Evolutionary conservation across 139 green algal species (phyloP), one percentile per base, ranked within the genome.

Genomic region (Chlorella sp.): DNA sequence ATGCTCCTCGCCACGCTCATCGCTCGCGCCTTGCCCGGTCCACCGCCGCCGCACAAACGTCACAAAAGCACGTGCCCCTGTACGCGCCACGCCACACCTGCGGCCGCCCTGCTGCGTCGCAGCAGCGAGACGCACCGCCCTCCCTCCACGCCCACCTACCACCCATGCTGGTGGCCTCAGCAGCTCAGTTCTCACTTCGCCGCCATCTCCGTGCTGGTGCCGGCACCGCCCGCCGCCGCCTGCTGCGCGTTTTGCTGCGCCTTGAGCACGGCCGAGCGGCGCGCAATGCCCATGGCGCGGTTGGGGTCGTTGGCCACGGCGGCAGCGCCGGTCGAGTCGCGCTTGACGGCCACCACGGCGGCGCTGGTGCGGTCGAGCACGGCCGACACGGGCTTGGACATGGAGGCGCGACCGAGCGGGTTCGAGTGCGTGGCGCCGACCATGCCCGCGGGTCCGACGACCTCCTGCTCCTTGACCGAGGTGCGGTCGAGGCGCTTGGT

Each of bases 361-460:
- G 79, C 79, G 1, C 31, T 69, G 29, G 68, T 71, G 36, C 74
- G 72, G 74, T 84, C 74, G 30, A 84, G 79, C 31, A 84, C 79
- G 27, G 70, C 59, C 6, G 72, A 30, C 14, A 78, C 76, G 27
- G 76, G 76, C 69, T 80, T 82, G 31, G 64, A 55, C 34, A 88
- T 70, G 0, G 80, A 86, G 0, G 73, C 74, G 66, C 83, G 83
- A 73, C 83, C 83, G 32, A 88, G 73, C 2, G 83, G 83, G 75
- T 88, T 88, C 69, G 3, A 22, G 70, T 80, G 64, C 70, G 55
- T 83, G 66, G 62, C 75, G 6, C 62, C 65, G 0, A 62, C 75
- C 65, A 71, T 71, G 35, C 65, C 65, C 20, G 32, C 35, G 26
- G 65, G 65, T 1, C 65, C 65, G 2, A 35, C 35, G 65, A 35